These are phyloP conservation scores for Phaeosphaeriaceae sp. DNA, from an alignment of 2,329 filamentous ascomycete genomes.

Conservation along the genomic window DNA sequence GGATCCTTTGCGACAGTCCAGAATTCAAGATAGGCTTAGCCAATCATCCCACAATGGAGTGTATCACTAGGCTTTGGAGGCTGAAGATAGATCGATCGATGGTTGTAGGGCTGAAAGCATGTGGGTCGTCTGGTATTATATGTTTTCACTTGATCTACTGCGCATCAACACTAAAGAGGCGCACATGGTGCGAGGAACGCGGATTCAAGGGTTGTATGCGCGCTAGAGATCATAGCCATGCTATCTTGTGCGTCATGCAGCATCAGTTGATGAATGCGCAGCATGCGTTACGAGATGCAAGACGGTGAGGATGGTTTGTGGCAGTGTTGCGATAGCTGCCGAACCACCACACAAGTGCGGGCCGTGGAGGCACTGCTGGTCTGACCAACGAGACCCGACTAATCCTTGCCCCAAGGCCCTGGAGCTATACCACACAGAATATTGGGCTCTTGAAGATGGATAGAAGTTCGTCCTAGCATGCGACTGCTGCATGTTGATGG, in stretches of 20 bases:
- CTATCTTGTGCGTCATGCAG: conserved; percentile 25
- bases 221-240: conserved; percentile 9
- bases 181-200: conserved; percentile 9
- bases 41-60: conserved; percentile 15
- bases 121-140: conserved; percentile 21
- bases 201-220: conserved; percentile 2
- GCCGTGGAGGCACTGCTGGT: conserved; percentile 9
- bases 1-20: conserved; percentile 3
- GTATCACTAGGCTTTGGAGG: not conserved
- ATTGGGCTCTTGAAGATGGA: conserved; percentile 2
- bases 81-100: conserved; percentile 17
- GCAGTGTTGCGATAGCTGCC: conserved; percentile 19
- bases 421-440: not conserved
- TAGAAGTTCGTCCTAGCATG: conserved; percentile 7
- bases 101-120: conserved; percentile 28
- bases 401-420: not conserved
- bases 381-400: conserved; percentile 1
- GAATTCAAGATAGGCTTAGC: conserved; percentile 4
- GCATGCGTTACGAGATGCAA: conserved; percentile 14
- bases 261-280: conserved; percentile 22
- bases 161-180: conserved; percentile 15
- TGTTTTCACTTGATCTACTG: conserved; percentile 12
- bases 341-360: conserved; percentile 6
- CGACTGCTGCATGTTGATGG: not conserved
- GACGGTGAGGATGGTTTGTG: conserved; percentile 24